Base-by-base conservation (phyloP, 73 alveolate species). In the Uronychia setigera region DNA sequence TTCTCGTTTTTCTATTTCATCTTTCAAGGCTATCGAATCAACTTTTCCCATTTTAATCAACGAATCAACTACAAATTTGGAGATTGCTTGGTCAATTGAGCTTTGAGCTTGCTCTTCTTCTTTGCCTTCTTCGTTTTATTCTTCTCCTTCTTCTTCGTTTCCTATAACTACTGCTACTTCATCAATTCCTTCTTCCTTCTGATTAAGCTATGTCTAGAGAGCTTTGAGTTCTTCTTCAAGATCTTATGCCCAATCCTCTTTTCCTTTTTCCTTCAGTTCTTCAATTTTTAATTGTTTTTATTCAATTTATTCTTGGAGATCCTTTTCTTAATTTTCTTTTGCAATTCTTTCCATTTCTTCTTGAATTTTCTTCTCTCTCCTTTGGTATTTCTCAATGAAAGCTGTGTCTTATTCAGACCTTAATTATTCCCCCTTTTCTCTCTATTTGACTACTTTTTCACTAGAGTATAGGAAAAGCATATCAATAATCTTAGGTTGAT, bases 401-500 rank as follows among this genome's bases (percentile, higher is more conserved):
- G 31, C 1, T 26, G 29, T 35, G 77, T 13, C 82, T 28, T 57
- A 29, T 58, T 28, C 67, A 13, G 74, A 74, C 81, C 59, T 76
- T 81, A 46, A 46, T 77, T 1, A 26, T n/a, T 31, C 46, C 29
- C 77, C 91, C 86, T 74, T 85, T 19, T 26, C 58, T 32, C 59
- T 85, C n/a, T 26, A 85, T 46, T 0, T 30, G 59, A 46, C 77
- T n/a, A 26, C 81, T 86, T 58, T 85, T 29, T 32, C 29, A 29
- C 31, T 85, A 77, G 81, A 85, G 77, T 26, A 57, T 75, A 85
- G 57, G 57, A 85, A 77, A 28, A 87, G 27, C 26, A 60, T 33
- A n/a, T 87, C 86, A 29, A 87, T 80, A 25, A 81, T 29, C 60
- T 87, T 87, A 11, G 77, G 30, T 76, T 74, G 77, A n/a, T 87